These are phyloP conservation scores for Hemileccinum hortonii DNA, from an alignment of 1,284 basidiomycete species.

Conservation along the genomic window DNA sequence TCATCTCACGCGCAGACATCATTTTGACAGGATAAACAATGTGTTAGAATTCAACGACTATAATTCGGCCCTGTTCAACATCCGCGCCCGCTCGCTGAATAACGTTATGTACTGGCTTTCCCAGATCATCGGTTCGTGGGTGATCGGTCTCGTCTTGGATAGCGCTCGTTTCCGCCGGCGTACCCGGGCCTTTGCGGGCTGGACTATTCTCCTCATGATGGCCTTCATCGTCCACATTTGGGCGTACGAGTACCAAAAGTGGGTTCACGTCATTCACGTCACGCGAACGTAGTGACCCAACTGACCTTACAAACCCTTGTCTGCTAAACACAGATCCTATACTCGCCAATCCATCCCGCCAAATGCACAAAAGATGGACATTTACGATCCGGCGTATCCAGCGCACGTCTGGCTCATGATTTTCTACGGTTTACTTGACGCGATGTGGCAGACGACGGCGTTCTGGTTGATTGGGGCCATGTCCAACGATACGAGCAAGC, in stretches of 20 bases:
- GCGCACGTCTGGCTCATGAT: slow-evolving; percentile 39
- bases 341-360: slow-evolving; percentile 12
- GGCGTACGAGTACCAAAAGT: slow-evolving; percentile 54
- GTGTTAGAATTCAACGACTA: slow-evolving; percentile 37
- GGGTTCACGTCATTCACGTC: slow-evolving; percentile 11
- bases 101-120: slow-evolving; percentile 40
- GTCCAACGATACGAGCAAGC: slow-evolving; percentile 39
- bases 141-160: slow-evolving; percentile 45
- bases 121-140: slow-evolving; percentile 37
- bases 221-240: slow-evolving; percentile 51
- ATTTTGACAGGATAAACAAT: not conserved
- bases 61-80: slow-evolving; percentile 38
- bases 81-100: slow-evolving; percentile 37
- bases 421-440: slow-evolving; percentile 40
- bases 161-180: slow-evolving; percentile 40
- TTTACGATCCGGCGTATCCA: slow-evolving; percentile 31
- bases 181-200: slow-evolving; percentile 47
- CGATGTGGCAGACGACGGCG: slow-evolving; percentile 43
- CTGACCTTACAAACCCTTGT: too few relatives aligned
- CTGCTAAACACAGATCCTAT: slow-evolving; percentile 9
- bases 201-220: slow-evolving; percentile 45
- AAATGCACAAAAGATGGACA: slow-evolving; percentile 25
- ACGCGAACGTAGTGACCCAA: too few relatives aligned
- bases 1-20: not conserved
- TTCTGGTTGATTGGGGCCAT: slow-evolving; percentile 44